These are phyloP conservation scores for Pseudoneurospora amorphoporcata DNA, from an alignment of 495 filamentous ascomycete genomes.

Conservation along the genomic window DNA sequence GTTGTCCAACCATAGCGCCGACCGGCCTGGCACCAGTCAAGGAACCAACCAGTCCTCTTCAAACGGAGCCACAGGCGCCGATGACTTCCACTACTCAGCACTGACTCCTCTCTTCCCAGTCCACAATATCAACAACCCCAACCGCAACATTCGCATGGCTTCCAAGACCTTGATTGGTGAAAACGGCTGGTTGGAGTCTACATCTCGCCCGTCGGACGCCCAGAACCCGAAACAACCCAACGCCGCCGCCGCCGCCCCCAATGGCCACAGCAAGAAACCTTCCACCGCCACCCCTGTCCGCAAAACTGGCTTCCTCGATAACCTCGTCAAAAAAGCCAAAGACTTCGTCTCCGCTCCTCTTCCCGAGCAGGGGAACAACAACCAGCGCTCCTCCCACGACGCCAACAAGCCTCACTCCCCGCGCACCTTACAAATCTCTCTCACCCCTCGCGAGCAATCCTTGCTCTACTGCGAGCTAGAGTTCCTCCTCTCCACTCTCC, in stretches of 20 bases:
- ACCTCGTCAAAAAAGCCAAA: slow-evolving; percentile 32
- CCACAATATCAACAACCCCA: background rate
- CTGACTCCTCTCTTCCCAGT: slow-evolving; percentile 6
- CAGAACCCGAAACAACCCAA: background rate
- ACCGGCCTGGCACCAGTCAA: background rate
- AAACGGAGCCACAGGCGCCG: background rate
- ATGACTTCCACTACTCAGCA: slow-evolving; percentile 9
- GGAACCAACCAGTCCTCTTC: background rate
- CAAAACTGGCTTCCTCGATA: slow-evolving; percentile 24
- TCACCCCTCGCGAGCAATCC: slow-evolving; percentile 35
- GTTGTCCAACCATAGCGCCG: background rate
- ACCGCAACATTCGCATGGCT: slow-evolving; percentile 3
- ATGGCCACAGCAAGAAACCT: background rate
- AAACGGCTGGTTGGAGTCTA: slow-evolving; percentile 39
- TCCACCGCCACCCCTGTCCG: slow-evolving; percentile 13
- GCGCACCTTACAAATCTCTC: slow-evolving; percentile 23
- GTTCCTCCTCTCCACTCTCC: slow-evolving; percentile 21
- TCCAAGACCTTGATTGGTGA: slow-evolving; percentile 35
- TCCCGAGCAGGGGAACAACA: slow-evolving; percentile 11
- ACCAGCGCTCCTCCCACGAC: slow-evolving; percentile 17
- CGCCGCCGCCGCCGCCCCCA: background rate
- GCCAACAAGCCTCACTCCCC: slow-evolving; percentile 6
- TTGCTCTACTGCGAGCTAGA: slow-evolving; percentile 39
- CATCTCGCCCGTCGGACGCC: slow-evolving; percentile 10
- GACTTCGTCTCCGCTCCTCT: slow-evolving; percentile 26